Evolutionary conservation across 768 basidiomycete species (phyloP).

Genomic region (Cyclocybe aegerita): DNA sequence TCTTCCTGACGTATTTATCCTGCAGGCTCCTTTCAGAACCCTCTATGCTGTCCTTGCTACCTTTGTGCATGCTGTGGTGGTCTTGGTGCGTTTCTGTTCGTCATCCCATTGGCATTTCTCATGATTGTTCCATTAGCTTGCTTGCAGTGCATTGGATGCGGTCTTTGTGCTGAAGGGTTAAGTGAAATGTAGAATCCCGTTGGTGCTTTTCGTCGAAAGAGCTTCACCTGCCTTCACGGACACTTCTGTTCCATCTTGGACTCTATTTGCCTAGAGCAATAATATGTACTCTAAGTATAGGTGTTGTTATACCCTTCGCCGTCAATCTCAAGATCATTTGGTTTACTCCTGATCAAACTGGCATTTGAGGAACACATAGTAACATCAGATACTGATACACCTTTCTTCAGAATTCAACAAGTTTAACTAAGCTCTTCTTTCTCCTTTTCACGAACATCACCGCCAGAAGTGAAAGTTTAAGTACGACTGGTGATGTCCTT

Average conservation of each 20-base stretch:
- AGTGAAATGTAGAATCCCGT: constrained; percentile 21
- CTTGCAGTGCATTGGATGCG: constrained; percentile 69
- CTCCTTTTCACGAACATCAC: no score
- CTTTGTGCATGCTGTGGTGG: constrained; percentile 74
- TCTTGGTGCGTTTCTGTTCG: constrained; percentile 39
- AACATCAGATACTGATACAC: no score
- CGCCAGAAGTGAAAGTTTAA: no score
- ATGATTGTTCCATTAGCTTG: constrained; percentile 40
- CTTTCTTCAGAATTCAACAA: no score
- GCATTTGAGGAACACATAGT: no score
- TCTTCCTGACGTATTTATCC: not conserved
- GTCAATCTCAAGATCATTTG: no score
- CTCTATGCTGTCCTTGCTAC: constrained; percentile 69
- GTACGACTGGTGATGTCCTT: no score
- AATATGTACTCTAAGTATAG: not conserved
- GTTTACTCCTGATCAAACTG: no score
- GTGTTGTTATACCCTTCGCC: no score
- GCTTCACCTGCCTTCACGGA: not conserved
- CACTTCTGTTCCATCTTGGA: constrained; percentile 2
- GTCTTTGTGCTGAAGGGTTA: constrained; percentile 57
- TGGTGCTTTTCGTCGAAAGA: not conserved
- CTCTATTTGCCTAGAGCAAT: not conserved
- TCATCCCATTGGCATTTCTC: not conserved
- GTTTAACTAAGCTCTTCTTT: no score
- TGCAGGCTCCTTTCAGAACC: constrained; percentile 57